A percentile compares a stretch with the other conserved stretches of the same genome.
phyloP scores from a whole-genome alignment of 2,329 filamentous ascomycete genomes.

The Thielaviopsis musarum region DNA sequence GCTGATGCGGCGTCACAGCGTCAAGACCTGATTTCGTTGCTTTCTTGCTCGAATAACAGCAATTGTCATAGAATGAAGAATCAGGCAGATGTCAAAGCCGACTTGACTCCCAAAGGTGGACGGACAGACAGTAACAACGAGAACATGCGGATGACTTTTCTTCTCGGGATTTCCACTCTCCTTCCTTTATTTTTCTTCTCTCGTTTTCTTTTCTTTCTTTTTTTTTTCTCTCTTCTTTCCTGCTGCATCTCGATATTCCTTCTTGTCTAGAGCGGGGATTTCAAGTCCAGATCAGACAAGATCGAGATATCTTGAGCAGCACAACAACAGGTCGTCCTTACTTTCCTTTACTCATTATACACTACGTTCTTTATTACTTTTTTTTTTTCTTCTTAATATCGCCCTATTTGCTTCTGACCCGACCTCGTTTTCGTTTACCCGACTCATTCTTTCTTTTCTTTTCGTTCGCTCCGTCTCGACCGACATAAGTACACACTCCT shows the following conservation, averaged over 20 bases:
- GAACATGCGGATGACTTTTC: background rate
- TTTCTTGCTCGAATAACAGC: background rate
- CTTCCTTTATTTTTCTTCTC: slow-evolving; percentile 3
- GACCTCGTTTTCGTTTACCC: background rate
- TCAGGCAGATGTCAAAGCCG: background rate
- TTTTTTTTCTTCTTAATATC: background rate
- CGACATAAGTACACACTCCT: background rate
- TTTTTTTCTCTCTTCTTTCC: background rate
- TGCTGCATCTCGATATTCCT: slow-evolving; percentile 3
- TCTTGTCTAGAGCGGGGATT: slow-evolving; percentile 6
- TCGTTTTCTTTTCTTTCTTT: slow-evolving; percentile 6
- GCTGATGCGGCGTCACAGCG: background rate
- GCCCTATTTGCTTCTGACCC: background rate
- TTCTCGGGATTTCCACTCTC: background rate
- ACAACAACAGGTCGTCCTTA: background rate
- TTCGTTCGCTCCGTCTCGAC: background rate
- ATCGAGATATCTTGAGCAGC: background rate
- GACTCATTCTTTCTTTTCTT: background rate
- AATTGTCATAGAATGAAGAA: background rate
- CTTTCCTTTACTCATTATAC: background rate
- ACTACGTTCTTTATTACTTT: background rate
- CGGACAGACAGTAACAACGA: background rate
- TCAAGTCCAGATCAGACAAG: background rate
- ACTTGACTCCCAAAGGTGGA: background rate
- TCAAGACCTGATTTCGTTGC: background rate